Base-by-base conservation (phyloP, 805 yeast genomes). In the Wickerhamiella azyma region DNA sequence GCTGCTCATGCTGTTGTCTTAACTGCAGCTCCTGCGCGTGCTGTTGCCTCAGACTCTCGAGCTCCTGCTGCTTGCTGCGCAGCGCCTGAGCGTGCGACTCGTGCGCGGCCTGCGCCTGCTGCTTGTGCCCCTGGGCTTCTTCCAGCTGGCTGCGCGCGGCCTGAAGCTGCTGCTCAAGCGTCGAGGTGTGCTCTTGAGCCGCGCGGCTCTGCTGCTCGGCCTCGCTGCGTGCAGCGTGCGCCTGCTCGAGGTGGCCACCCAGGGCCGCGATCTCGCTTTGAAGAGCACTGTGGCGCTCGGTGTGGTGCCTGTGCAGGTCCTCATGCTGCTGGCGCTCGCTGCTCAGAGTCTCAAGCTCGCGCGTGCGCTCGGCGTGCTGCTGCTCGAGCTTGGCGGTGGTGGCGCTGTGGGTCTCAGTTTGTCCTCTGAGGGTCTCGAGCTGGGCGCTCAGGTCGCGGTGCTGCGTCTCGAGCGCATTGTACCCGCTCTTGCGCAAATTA, bases 361-460 rank as follows among this genome's bases (percentile, higher is more conserved):
- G 52, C 48, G 47, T 35, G 39, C 53, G 56, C 32, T 38, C 16
- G 8, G 32, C n/a, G 26, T 38, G 43, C 43, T 46, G 46, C 17
- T 45, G 38, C 8, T 41, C 52, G 9, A 49, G 49, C 9, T 60
- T 60, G 53, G 65, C 62, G 52, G 66, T 65, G 42, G 64, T 68
- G 36, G 59, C 59, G 26, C 66, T 65, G 16, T 68, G 54, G 17
- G 68, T 71, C 19, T 59, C 61, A 47, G 66, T 42, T 26, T 35
- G 29, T 5, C 26, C 13, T 14, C 41, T 8, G 13, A 71, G 69
- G 28, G 57, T 61, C 24, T 63, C 67, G 24, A 70, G 43, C 38
- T 50, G 51, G 6, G 46, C 35, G 26, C 49, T 43, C 19, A 52
- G 53, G 21, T 46, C 50, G 11, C 44, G 46, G 38, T 50, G 49